Conservation (phyloP, 371 early-diverging fungal species). For the Rhizopus stolonifer region DNA sequence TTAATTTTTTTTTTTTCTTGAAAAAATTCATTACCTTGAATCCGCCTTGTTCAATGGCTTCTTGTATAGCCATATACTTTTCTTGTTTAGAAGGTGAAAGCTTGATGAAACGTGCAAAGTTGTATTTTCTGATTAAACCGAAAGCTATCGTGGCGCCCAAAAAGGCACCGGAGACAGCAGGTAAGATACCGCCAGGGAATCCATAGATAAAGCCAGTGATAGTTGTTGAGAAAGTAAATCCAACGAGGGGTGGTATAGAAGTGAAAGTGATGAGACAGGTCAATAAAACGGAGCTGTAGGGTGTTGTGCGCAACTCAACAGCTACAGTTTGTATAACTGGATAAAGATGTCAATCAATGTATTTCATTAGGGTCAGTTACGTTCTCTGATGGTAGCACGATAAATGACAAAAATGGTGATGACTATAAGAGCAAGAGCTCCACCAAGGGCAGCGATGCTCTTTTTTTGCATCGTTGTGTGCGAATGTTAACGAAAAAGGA, state of each 20-base stretch:
- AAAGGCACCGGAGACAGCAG: constrained; percentile 32
- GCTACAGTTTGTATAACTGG: constrained; percentile 38
- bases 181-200: constrained; percentile 21
- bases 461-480: constrained; percentile 10
- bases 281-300: constrained; percentile 26
- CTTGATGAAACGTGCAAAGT: constrained; percentile 32
- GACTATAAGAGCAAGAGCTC: not conserved
- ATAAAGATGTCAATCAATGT: not conserved
- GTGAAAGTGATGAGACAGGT: constrained; percentile 24
- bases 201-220: constrained; percentile 40
- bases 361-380: constrained; percentile 1
- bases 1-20: not conserved
- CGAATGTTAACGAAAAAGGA: too few species aligned
- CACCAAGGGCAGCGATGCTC: constrained; percentile 8
- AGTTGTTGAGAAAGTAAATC: constrained; percentile 35
- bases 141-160: constrained; percentile 30
- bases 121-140: constrained; percentile 29
- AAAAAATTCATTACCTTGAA: constrained; percentile 29
- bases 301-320: constrained; percentile 28
- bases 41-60: constrained; percentile 48
- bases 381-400: constrained; percentile 10
- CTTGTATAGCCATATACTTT: constrained; percentile 43
- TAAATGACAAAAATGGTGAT: constrained; percentile 7
- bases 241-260: constrained; percentile 44
- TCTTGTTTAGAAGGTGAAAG: constrained; percentile 35